A percentile compares a stretch with the other conserved stretches of the same genome.
phyloP scores from a whole-genome alignment of 192 early-diverging fungal genomes.

The Phycomyces nitens region DNA sequence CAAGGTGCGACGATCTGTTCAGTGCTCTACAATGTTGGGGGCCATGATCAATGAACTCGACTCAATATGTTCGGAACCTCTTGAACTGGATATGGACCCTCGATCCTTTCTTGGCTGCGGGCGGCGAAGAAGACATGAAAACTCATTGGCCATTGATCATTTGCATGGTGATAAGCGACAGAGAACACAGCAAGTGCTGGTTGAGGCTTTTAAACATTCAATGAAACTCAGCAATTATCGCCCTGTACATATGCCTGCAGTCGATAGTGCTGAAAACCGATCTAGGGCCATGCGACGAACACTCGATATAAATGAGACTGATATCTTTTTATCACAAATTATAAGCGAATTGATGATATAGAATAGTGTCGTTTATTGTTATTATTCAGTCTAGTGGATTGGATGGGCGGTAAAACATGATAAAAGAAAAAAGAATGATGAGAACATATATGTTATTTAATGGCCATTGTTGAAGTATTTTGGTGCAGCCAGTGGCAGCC shows the following conservation, averaged over 20 bases:
- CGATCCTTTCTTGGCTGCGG: not conserved
- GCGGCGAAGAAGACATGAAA: not conserved
- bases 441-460: not conserved
- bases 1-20: too few species aligned
- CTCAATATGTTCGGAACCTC: not conserved
- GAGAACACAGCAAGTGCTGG: not conserved
- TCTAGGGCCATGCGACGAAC: not conserved
- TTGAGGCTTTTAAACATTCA: not conserved
- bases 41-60: not conserved
- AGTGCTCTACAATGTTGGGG: too few species aligned
- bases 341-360: not conserved
- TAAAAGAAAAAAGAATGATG: not conserved
- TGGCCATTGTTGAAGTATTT: slow-evolving; percentile 56
- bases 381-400: too few species aligned
- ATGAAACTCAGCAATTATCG: not conserved
- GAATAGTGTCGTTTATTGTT: not conserved
- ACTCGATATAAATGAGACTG: not conserved
- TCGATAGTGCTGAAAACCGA: not conserved
- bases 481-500: slow-evolving; percentile 79
- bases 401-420: not conserved
- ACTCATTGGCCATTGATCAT: not conserved
- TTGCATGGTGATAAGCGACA: not conserved
- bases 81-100: not conserved
- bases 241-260: not conserved
- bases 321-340: not conserved